These are phyloP conservation scores for Termitomyces sp. DNA, from an alignment of 768 basidiomycete species.

Conservation along the genomic window DNA sequence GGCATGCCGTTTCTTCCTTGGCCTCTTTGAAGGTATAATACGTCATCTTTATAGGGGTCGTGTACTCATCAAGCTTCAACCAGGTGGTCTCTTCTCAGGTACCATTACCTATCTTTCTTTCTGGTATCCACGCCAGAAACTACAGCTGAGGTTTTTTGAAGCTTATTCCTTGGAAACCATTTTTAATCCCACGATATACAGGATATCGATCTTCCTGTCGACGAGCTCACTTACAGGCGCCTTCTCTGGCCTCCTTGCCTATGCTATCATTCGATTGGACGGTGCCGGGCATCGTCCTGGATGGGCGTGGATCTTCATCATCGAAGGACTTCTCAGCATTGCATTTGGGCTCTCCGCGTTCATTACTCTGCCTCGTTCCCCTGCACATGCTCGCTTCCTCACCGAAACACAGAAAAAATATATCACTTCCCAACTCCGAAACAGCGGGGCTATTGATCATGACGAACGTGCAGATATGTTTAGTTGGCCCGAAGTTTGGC, in stretches of 20 bases:
- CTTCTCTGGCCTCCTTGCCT: constrained; percentile 67
- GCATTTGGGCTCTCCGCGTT: constrained; percentile 50
- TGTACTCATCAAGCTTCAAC: not conserved
- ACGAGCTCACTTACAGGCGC: constrained; percentile 60
- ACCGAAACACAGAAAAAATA: constrained; percentile 26
- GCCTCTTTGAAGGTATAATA: constrained; percentile 46
- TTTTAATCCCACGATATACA: constrained; percentile 27
- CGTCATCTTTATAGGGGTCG: not conserved
- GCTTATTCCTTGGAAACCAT: constrained; percentile 15
- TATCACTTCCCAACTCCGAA: constrained; percentile 28
- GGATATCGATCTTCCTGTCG: constrained; percentile 47
- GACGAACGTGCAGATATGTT: constrained; percentile 42
- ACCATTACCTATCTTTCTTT: constrained; percentile 55
- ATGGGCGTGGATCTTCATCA: constrained; percentile 69
- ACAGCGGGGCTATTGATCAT: constrained; percentile 34
- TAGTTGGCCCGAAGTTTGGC: constrained; percentile 53
- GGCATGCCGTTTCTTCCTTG: constrained; percentile 49
- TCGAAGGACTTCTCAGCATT: constrained; percentile 64
- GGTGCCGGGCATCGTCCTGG: constrained; percentile 50
- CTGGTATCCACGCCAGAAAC: constrained; percentile 47
- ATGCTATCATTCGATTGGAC: constrained; percentile 62
- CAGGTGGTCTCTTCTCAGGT: constrained; percentile 56
- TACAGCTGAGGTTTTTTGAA: constrained; percentile 39
- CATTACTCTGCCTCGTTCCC: constrained; percentile 44
- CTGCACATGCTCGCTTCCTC: constrained; percentile 49